Conservation (phyloP, 1,284 basidiomycete species). For the Lentinula novae-zelandiae region DNA sequence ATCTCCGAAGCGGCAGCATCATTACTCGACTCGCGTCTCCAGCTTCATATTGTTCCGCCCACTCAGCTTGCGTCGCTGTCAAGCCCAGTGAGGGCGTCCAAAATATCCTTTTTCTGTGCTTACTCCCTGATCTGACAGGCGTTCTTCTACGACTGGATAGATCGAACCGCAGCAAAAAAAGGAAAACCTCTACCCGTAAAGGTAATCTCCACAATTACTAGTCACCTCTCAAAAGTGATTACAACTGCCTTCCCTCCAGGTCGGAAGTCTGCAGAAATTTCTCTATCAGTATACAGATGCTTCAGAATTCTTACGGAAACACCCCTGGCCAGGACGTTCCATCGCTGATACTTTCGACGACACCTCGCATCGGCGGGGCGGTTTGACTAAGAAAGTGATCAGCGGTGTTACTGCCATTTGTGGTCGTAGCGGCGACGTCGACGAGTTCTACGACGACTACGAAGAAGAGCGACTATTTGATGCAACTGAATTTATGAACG, state of each 20-base stretch:
- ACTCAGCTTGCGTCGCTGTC: constrained; percentile 83
- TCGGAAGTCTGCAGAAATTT: constrained; percentile 89
- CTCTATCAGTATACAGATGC: constrained; percentile 87
- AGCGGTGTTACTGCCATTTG: constrained; percentile 71
- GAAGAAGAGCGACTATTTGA: constrained; percentile 71
- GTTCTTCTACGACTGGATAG: constrained; percentile 89
- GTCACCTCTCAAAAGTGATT: neutral
- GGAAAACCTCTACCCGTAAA: constrained; percentile 62
- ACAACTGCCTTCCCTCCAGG: constrained; percentile 33
- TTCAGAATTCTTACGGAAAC: constrained; percentile 79
- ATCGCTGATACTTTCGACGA: constrained; percentile 84
- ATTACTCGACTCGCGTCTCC: constrained; percentile 73
- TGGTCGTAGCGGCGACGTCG: constrained; percentile 72
- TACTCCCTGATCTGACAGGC: constrained; percentile 39
- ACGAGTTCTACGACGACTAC: constrained; percentile 65
- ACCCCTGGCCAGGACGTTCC: constrained; percentile 86
- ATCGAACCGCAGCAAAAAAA: constrained; percentile 74
- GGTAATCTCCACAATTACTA: neutral
- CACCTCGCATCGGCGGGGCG: constrained; percentile 65
- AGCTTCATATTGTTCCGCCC: constrained; percentile 79
- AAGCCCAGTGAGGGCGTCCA: constrained; percentile 52
- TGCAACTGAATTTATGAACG: constrained; percentile 50
- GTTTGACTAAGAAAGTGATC: constrained; percentile 60
- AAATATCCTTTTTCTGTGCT: neutral
- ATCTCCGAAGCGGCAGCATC: constrained; percentile 84